These are phyloP conservation scores for Pleurotus ostreatus DNA, from an alignment of 768 basidiomycete species.

Conservation along the genomic window DNA sequence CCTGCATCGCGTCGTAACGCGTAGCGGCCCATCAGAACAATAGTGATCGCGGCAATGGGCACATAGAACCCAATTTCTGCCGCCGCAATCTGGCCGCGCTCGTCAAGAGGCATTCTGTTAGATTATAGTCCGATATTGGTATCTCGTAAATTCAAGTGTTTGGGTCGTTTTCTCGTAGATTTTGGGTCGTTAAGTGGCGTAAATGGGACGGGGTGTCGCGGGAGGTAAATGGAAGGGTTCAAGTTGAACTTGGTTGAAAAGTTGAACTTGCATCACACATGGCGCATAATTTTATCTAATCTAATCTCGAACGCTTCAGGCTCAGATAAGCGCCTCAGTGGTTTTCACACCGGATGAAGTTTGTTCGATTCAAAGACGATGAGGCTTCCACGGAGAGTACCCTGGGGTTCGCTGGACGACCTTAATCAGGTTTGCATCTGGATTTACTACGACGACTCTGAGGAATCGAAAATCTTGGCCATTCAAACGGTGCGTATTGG, in stretches of 20 bases:
- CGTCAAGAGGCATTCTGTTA: conserved; percentile 36
- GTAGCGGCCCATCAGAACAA: conserved; percentile 47
- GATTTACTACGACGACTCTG: conserved; percentile 67
- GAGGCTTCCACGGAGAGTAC: conserved; percentile 76
- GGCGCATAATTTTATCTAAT: not conserved
- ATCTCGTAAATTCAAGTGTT: conserved; percentile 10
- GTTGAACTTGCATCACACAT: conserved; percentile 3
- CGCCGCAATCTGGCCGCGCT: conserved; percentile 50
- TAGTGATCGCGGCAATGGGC: conserved; percentile 45
- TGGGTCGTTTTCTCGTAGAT: not conserved
- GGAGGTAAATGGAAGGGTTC: conserved; percentile 5
- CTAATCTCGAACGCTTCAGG: not conserved
- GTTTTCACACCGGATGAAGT: not conserved
- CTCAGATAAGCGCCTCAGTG: not conserved
- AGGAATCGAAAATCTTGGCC: conserved; percentile 53
- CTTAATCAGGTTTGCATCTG: conserved; percentile 73
- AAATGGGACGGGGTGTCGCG: conserved; percentile 10
- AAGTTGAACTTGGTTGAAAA: not conserved
- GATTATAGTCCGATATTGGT: not conserved
- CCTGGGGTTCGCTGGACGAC: conserved; percentile 69
- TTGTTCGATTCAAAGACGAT: conserved; percentile 27
- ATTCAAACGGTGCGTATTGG: conserved; percentile 55
- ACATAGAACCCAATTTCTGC: conserved; percentile 58
- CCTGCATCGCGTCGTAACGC: conserved; percentile 56
- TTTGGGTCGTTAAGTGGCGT: conserved; percentile 15